These are phyloP conservation scores for Knoxdaviesia proteae DNA, from an alignment of 2,329 filamentous ascomycete species.

Conservation along the genomic window DNA sequence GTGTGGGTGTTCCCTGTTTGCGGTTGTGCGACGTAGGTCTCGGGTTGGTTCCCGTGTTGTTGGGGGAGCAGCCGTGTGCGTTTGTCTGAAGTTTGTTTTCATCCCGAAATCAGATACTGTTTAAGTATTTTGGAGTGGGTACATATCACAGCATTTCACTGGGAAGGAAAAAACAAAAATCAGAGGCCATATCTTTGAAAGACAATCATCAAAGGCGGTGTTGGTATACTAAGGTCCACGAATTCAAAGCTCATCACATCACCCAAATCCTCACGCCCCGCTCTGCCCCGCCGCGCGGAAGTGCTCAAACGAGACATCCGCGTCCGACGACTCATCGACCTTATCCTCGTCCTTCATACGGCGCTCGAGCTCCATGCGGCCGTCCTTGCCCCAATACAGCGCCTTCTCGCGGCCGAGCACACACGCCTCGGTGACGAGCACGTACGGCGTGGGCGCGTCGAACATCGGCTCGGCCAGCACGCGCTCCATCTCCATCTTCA, in stretches of 20 bases:
- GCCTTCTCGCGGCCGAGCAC: slow-evolving; percentile 40
- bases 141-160: too few relatives aligned
- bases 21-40: too few relatives aligned
- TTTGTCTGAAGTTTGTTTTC: too few relatives aligned
- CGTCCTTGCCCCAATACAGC: slow-evolving; percentile 47
- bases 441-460: slow-evolving; percentile 55
- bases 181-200: too few relatives aligned
- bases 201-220: too few relatives aligned
- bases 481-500: slow-evolving; percentile 65
- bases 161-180: too few relatives aligned
- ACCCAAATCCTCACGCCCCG: slow-evolving; percentile 16
- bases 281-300: slow-evolving; percentile 25
- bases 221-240: too few relatives aligned
- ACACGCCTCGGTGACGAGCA: slow-evolving; percentile 51
- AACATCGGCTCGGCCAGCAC: slow-evolving; percentile 66
- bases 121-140: too few relatives aligned
- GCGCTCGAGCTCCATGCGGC: slow-evolving; percentile 47
- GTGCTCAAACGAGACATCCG: slow-evolving; percentile 16
- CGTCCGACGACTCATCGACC: slow-evolving; percentile 7
- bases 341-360: slow-evolving; percentile 42
- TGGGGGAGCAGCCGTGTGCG: too few relatives aligned
- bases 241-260: not conserved
- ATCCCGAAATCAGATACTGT: too few relatives aligned
- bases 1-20: too few relatives aligned
- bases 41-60: too few relatives aligned